These are phyloP conservation scores for Massariosphaeria phaeospora DNA, from an alignment of 495 filamentous ascomycete species.

Conservation along the genomic window DNA sequence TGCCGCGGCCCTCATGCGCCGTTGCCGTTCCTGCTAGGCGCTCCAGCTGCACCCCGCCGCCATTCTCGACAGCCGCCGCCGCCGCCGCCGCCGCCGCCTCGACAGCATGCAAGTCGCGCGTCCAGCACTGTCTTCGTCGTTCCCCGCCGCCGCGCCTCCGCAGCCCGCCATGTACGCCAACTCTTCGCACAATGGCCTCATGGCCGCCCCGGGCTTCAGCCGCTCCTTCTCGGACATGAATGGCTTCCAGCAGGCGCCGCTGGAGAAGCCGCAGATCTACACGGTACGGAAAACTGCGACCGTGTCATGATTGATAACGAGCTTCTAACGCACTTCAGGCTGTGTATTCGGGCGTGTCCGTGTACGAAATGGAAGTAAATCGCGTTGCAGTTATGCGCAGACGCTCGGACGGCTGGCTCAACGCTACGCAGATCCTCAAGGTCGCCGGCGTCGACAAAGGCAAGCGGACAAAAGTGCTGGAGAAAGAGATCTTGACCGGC, in stretches of 20 bases:
- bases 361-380: conserved; percentile 98
- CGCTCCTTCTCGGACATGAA: conserved; percentile 50
- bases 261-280: conserved; percentile 70
- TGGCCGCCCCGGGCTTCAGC: conserved; percentile 18
- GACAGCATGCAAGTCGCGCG: conserved; percentile 34
- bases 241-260: conserved; percentile 47
- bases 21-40: background rate
- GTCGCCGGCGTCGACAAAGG: conserved; percentile 96
- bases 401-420: conserved; percentile 54
- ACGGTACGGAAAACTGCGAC: conserved; percentile 49
- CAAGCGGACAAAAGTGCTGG: conserved; percentile 91
- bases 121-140: conserved; percentile 27
- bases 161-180: conserved; percentile 31
- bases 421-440: conserved; percentile 55
- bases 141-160: conserved; percentile 27
- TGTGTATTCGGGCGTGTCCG: conserved; percentile 86
- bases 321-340: conserved; percentile 54
- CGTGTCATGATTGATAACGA: background rate
- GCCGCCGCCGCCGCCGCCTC: no score
- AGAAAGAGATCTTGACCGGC: conserved; percentile 93
- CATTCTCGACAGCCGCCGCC: background rate
- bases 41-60: background rate
- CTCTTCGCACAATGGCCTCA: conserved; percentile 25
- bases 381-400: conserved; percentile 88
- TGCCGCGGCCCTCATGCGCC: background rate